Percentiles rank a stretch among this genome's conserved stretches.
Evolutionary conservation across 2,329 filamentous ascomycete species (phyloP).

Genomic region (Dothideomycetidae sp.): DNA sequence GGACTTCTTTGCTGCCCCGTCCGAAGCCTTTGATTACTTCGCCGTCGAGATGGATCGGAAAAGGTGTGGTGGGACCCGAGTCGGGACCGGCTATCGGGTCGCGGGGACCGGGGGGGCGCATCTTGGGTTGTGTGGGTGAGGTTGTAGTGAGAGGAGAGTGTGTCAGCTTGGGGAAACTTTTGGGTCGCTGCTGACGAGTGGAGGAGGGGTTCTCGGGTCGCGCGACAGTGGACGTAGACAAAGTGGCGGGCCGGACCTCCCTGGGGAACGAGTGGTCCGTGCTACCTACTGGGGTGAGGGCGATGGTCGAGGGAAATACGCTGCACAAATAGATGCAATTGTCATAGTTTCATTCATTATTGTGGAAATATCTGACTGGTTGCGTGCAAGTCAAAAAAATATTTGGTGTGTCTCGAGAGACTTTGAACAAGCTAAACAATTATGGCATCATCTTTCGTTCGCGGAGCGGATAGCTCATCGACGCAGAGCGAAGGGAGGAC

Average conservation of each 20-base stretch:
- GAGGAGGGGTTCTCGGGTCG: constrained; percentile 1
- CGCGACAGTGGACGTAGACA: constrained; percentile 7
- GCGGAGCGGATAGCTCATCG: too few species aligned
- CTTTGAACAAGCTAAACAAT: too few species aligned
- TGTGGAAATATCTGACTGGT: too few species aligned
- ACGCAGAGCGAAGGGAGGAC: too few species aligned
- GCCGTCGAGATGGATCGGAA: constrained; percentile 70
- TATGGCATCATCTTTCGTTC: too few species aligned
- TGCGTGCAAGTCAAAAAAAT: too few species aligned
- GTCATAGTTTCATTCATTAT: too few species aligned
- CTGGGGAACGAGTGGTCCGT: constrained; percentile 6
- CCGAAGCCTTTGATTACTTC: constrained; percentile 88
- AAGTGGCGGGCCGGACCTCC: constrained; percentile 5
- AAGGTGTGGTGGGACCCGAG: constrained; percentile 60
- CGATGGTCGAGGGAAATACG: too few species aligned
- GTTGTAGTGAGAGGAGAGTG: neutral
- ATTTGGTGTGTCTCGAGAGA: too few species aligned
- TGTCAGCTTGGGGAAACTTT: neutral
- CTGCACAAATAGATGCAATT: too few species aligned
- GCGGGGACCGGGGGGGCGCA: constrained; percentile 38
- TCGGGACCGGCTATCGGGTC: constrained; percentile 60
- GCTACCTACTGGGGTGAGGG: too few species aligned
- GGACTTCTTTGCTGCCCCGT: constrained; percentile 78
- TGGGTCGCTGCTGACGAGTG: neutral
- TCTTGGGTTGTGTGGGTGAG: constrained; percentile 6